Percentiles rank a stretch among this genome's conserved stretches.
Conservation (phyloP, 2,329 filamentous ascomycete species). For the Aspergillus fijiensis region DNA sequence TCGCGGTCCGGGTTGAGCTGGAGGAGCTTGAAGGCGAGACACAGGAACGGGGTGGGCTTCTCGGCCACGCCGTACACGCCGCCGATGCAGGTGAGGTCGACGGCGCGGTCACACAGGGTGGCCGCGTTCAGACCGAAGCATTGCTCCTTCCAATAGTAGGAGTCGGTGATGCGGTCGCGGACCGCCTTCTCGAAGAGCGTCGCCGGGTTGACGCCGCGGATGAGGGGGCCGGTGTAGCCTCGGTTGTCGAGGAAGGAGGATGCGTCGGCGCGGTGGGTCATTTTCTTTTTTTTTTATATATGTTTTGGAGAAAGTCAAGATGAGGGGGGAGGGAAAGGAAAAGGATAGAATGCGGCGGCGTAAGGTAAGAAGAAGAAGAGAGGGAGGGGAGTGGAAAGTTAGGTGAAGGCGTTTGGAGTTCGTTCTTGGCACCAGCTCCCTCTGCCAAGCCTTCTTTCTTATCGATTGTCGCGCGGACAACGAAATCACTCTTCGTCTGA, state of each 20-base stretch:
- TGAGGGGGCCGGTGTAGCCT: slow-evolving; percentile 71
- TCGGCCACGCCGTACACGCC: slow-evolving; percentile 83
- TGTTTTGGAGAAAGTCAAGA: slow-evolving; percentile 13
- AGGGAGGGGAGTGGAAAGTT: neutral
- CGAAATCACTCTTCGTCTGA: slow-evolving; percentile 9
- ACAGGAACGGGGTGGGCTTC: slow-evolving; percentile 86
- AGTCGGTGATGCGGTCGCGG: slow-evolving; percentile 90
- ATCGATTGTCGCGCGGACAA: slow-evolving; percentile 44
- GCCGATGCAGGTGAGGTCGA: slow-evolving; percentile 78
- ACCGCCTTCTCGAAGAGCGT: slow-evolving; percentile 94
- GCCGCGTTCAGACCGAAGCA: slow-evolving; percentile 90
- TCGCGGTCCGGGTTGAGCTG: slow-evolving; percentile 80
- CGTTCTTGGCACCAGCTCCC: neutral
- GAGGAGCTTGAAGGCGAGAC: slow-evolving; percentile 89
- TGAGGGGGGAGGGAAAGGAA: slow-evolving; percentile 6
- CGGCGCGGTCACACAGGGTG: slow-evolving; percentile 81
- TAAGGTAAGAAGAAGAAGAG: neutral
- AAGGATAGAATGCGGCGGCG: slow-evolving; percentile 7
- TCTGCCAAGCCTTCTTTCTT: slow-evolving; percentile 30
- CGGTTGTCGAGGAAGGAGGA: slow-evolving; percentile 80
- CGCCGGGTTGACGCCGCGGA: slow-evolving; percentile 91
- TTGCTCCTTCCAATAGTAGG: slow-evolving; percentile 98
- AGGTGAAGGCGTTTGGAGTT: slow-evolving; percentile 3
- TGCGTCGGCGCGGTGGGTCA: slow-evolving; percentile 73
- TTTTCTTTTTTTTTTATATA: slow-evolving; percentile 34